Base-by-base conservation (phyloP, 306 rosid genomes). In the Alnus rubra region DNA sequence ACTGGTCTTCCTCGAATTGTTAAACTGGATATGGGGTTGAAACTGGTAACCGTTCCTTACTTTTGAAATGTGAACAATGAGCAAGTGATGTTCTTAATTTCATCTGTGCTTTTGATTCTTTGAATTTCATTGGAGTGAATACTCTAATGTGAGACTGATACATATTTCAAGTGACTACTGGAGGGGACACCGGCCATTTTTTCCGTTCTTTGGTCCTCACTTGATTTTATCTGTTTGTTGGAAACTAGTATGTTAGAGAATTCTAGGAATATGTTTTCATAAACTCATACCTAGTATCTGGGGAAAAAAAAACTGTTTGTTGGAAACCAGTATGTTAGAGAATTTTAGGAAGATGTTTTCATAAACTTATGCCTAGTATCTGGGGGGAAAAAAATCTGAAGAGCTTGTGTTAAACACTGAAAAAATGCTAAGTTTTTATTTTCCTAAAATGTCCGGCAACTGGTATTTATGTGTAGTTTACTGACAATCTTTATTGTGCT, bases 21-120 rank as follows among this genome's bases (percentile, higher is more conserved):
- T 73, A 92, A 80, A 91, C 68, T 85, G 93, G 81, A 88, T 83
- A 76, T 68, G 30, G 97, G 95, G 55, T 84, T 90, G 81, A 93
- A 87, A 79, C 71, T 94, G 97, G 98, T 94, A 91, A 69, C n/a
- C 13, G 2, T 75, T 85, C 44, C 82, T 15, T 23, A 48, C 23
- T 74, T 64, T 4, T 28, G 10, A 53, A n/a, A 44, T 75, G 11
- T 39, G 47, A 76, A 58, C 33, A 37, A 49, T 37, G 58, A 28
- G 47, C 30, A 12, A 39, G 16, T 30, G 55, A 31, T 49, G 44
- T 44, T 42, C 6, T 33, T 45, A n/a, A 68, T 14, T 67, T 8
- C 50, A 9, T 39, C 39, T 19, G 8, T 42, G 71, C 28, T 16
- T 67, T 67, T 67, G 31, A 31, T 67, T 67, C 49, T 67, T 62